Evolutionary conservation across 257 asterid species (phyloP).

Genomic region (Plantago ovata): DNA sequence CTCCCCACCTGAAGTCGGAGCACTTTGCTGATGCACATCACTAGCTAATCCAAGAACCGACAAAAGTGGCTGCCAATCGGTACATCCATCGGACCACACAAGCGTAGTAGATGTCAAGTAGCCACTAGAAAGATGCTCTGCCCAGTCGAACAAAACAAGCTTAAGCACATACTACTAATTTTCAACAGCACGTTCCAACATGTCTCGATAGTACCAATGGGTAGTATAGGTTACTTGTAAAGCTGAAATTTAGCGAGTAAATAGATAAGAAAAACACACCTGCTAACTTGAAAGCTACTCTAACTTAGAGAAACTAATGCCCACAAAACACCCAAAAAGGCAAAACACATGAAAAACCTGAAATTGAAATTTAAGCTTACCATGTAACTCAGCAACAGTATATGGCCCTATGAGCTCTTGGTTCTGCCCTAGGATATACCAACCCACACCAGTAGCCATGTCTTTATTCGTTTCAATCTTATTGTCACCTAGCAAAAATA

Average conservation of each 20-base stretch:
- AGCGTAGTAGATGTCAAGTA: conserved; percentile 62
- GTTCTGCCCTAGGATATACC: conserved; percentile 81
- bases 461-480: conserved; percentile 26
- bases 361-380: conserved; percentile 34
- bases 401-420: conserved; percentile 82
- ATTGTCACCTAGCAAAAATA: conserved; percentile 31
- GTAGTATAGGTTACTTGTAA: conserved; percentile 27
- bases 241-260: conserved; percentile 24
- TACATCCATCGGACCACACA: conserved; percentile 84
- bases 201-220: conserved; percentile 26
- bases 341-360: too few species aligned
- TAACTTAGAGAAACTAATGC: conserved; percentile 23
- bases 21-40: conserved; percentile 33
- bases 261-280: conserved; percentile 22
- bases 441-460: conserved; percentile 52
- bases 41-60: conserved; percentile 47
- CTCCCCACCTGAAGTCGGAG: conserved; percentile 39
- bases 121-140: conserved; percentile 84
- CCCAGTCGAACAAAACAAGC: conserved; percentile 45
- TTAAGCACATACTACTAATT: conserved; percentile 33
- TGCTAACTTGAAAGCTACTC: conserved; percentile 22
- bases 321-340: conserved; percentile 2
- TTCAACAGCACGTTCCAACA: conserved; percentile 31
- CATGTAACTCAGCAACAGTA: conserved; percentile 69
- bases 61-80: conserved; percentile 74